A percentile compares a stretch with the other conserved stretches of the same genome.
These are phyloP conservation scores for Ehretia macrophylla DNA, from an alignment of 257 asterid species.

Conservation along the genomic window DNA sequence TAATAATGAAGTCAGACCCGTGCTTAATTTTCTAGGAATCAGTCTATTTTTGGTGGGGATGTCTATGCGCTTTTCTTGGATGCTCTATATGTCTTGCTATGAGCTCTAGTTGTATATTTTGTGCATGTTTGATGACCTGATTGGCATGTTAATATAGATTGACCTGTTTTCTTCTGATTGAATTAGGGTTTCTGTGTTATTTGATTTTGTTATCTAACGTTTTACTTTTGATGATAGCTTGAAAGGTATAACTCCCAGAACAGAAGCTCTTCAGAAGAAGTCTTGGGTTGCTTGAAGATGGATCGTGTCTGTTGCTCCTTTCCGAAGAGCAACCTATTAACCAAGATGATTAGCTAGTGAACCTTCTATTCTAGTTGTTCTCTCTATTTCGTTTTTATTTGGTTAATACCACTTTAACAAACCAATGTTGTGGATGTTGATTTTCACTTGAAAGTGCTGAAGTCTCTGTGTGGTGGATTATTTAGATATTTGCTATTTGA, in stretches of 20 bases:
- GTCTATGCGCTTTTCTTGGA: no score
- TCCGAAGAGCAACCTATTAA: slow-evolving; percentile 28
- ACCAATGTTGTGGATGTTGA: slow-evolving; percentile 40
- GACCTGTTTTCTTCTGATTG: not conserved
- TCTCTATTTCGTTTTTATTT: slow-evolving; percentile 29
- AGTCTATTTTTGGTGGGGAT: no score
- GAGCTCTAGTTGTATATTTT: no score
- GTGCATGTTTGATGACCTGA: no score
- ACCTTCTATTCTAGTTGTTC: slow-evolving; percentile 35
- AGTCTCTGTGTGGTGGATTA: slow-evolving; percentile 40
- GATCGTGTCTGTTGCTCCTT: slow-evolving; percentile 24
- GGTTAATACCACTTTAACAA: slow-evolving; percentile 29
- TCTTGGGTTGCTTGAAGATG: slow-evolving; percentile 20
- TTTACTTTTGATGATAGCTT: slow-evolving; percentile 34
- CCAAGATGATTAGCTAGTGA: slow-evolving; percentile 28
- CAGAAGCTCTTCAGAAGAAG: slow-evolving; percentile 37
- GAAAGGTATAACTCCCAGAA: slow-evolving; percentile 21
- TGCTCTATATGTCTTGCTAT: no score
- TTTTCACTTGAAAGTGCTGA: slow-evolving; percentile 35
- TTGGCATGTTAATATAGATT: not conserved
- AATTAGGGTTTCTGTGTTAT: not conserved
- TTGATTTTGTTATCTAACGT: slow-evolving; percentile 16
- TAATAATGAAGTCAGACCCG: no score
- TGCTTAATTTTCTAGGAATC: no score
- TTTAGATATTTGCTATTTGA: slow-evolving; percentile 29